phyloP scores from a whole-genome alignment of 495 filamentous ascomycete genomes.

The Xylaria acuta region DNA sequence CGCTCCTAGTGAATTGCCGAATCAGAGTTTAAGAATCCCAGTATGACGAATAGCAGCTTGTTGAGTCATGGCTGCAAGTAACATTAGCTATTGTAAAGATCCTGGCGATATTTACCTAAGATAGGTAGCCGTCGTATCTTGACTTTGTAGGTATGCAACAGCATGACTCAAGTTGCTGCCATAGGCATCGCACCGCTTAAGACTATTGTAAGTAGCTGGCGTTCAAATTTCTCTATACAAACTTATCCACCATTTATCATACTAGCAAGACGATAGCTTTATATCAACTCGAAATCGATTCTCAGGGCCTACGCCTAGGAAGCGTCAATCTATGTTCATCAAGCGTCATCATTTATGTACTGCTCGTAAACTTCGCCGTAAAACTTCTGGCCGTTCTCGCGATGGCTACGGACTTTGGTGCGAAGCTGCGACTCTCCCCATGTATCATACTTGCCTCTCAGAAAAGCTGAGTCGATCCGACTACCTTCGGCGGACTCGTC shows the following conservation, averaged over 20 bases:
- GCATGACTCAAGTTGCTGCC: no score
- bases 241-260: not conserved
- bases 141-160: no score
- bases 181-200: no score
- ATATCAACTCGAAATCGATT: no score
- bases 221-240: no score
- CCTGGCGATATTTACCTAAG: not conserved
- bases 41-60: not conserved
- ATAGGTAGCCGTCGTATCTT: no score
- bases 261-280: no score
- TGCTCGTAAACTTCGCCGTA: slow-evolving; percentile 48
- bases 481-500: slow-evolving; percentile 33
- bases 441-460: slow-evolving; percentile 52
- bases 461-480: slow-evolving; percentile 50
- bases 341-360: slow-evolving; percentile 45
- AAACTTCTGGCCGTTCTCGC: slow-evolving; percentile 48
- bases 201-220: no score
- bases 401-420: slow-evolving; percentile 53
- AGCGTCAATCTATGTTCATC: not conserved
- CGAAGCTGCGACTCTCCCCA: slow-evolving; percentile 57
- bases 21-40: not conserved
- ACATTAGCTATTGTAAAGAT: not conserved
- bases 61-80: not conserved
- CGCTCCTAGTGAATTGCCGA: not conserved
- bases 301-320: no score